Evolutionary conservation across 1,284 basidiomycete genomes (phyloP).

Genomic region (Fomitopsis palustris): DNA sequence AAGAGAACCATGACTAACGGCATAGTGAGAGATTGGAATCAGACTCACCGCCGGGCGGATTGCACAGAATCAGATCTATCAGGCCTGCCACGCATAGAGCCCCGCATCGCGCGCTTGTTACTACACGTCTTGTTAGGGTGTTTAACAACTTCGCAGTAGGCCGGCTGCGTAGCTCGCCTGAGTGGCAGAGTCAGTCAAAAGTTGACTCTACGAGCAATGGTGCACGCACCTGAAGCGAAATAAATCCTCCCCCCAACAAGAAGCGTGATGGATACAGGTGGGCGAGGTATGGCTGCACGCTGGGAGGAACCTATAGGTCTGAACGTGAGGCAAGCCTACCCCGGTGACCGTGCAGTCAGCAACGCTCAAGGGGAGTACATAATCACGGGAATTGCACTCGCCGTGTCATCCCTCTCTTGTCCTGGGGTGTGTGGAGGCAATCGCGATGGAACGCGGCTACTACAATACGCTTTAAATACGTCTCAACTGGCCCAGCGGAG

Average conservation of each 20-base stretch:
- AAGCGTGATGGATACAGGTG: constrained; percentile 71
- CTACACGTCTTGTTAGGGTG: constrained; percentile 67
- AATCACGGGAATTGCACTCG: not conserved
- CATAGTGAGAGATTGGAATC: not conserved
- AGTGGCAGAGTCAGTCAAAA: not conserved
- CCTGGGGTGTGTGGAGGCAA: constrained; percentile 17
- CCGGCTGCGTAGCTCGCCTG: constrained; percentile 22
- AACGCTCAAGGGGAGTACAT: not conserved
- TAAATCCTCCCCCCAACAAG: constrained; percentile 60
- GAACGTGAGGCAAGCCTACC: not conserved
- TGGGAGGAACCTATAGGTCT: constrained; percentile 40
- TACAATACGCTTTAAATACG: constrained; percentile 12
- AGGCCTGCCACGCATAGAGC: constrained; percentile 53
- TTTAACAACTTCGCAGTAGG: constrained; percentile 50
- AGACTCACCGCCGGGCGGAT: not conserved
- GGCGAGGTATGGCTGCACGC: constrained; percentile 64
- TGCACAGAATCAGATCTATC: constrained; percentile 25
- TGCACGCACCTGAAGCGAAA: constrained; percentile 46
- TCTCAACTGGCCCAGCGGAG: constrained; percentile 13
- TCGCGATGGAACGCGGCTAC: constrained; percentile 11
- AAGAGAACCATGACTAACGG: not conserved
- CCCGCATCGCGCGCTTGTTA: constrained; percentile 67
- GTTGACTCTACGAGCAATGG: not conserved
- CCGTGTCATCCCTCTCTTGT: constrained; percentile 7
- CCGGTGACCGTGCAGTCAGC: not conserved